Evolutionary conservation across 192 early-diverging fungal species (phyloP).

Genomic region (Dispira parvispora): DNA sequence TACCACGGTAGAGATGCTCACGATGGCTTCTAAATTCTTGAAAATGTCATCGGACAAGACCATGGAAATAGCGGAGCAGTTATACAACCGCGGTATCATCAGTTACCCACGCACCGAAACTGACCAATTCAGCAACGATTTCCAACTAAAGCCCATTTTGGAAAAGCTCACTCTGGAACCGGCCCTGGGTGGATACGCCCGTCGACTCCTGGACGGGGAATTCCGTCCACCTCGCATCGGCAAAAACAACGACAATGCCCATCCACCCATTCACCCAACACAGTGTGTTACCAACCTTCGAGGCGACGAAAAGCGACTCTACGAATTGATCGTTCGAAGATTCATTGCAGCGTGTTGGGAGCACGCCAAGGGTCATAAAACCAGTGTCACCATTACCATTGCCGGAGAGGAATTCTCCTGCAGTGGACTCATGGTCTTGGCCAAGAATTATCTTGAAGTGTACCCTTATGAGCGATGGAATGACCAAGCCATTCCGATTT

Average conservation of each 20-base stretch:
- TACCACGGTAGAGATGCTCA: conserved; percentile 89
- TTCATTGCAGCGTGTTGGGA: conserved; percentile 89
- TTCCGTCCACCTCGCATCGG: conserved; percentile 66
- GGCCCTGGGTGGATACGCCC: conserved; percentile 24
- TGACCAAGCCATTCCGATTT: conserved; percentile 52
- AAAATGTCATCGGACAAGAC: conserved; percentile 58
- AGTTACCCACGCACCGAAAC: conserved; percentile 97
- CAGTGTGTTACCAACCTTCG: conserved; percentile 29
- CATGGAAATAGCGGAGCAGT: conserved; percentile 80
- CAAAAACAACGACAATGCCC: conserved; percentile 82
- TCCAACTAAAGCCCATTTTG: conserved; percentile 49
- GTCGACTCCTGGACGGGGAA: conserved; percentile 41
- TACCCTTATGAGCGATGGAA: conserved; percentile 86
- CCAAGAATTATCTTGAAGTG: conserved; percentile 82
- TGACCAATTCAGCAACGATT: conserved; percentile 63
- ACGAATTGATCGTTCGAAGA: conserved; percentile 72
- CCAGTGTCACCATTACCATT: conserved; percentile 49
- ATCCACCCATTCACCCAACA: conserved; percentile 95
- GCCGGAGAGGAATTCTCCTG: conserved; percentile 59
- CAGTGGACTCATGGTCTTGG: conserved; percentile 58
- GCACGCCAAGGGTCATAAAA: conserved; percentile 75
- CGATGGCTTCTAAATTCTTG: conserved; percentile 50
- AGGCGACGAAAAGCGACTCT: conserved; percentile 55
- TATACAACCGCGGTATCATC: conserved; percentile 79
- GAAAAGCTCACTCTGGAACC: conserved; percentile 37